phyloP scores from a whole-genome alignment of 192 early-diverging fungal genomes.

The Linnemannia elongata region DNA sequence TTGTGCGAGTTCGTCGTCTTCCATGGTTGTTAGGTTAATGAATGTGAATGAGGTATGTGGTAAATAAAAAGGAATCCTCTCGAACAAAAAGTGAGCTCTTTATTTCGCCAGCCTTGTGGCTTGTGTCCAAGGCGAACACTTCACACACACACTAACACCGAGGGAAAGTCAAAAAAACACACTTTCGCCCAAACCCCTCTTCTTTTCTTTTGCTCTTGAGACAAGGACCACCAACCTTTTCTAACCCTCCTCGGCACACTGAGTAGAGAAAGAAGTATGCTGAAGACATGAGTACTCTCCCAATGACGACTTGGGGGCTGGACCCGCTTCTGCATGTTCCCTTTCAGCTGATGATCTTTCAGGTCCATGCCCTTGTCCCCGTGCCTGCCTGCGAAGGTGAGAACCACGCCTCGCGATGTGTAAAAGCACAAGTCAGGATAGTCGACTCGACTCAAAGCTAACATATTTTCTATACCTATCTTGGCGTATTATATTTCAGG shows the following conservation, averaged over 20 bases:
- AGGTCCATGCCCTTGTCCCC: slow-evolving; percentile 23
- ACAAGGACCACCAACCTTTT: not conserved
- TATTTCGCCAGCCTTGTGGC: not conserved
- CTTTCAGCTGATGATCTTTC: slow-evolving; percentile 48
- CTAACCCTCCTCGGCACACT: no score
- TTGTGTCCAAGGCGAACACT: not conserved
- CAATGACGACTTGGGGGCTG: slow-evolving; percentile 47
- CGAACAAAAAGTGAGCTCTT: not conserved
- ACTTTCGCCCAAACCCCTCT: not conserved
- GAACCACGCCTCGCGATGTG: not conserved
- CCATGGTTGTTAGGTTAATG: slow-evolving; percentile 63
- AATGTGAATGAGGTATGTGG: not conserved
- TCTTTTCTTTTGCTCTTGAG: not conserved
- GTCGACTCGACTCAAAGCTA: not conserved
- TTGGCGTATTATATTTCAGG: not conserved
- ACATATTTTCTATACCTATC: no score
- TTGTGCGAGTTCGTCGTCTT: slow-evolving; percentile 83
- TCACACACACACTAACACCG: not conserved
- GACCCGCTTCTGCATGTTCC: slow-evolving; percentile 48
- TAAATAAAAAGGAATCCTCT: slow-evolving; percentile 10
- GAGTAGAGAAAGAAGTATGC: not conserved
- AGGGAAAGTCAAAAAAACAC: no score
- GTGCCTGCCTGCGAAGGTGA: slow-evolving; percentile 39
- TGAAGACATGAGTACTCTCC: slow-evolving; percentile 22
- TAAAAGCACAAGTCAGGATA: not conserved